Percentiles rank a stretch among this genome's conserved stretches.
These are phyloP conservation scores for Golovinomyces cichoracearum DNA, from an alignment of 2,329 filamentous ascomycete species.

Conservation along the genomic window DNA sequence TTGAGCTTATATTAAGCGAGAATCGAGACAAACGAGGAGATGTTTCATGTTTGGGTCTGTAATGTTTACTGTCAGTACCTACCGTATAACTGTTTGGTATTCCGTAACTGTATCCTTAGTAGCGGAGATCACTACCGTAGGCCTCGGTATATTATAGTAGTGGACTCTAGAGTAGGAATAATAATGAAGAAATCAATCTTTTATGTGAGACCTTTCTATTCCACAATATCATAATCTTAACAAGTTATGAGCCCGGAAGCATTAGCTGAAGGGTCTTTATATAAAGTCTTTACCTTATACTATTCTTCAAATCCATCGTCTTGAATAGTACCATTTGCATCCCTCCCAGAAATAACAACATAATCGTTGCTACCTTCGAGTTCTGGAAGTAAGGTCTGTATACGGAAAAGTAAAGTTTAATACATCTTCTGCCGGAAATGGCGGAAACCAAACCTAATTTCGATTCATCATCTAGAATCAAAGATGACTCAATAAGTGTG, in stretches of 20 bases:
- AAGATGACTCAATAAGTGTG: not conserved
- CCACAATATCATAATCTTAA: not conserved
- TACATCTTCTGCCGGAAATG: not conserved
- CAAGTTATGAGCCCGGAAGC: not conserved
- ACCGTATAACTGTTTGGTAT: too few species aligned
- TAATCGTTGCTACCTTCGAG: not conserved
- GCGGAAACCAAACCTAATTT: not conserved
- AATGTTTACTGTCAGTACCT: too few species aligned
- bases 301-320: not conserved
- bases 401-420: not conserved
- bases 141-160: too few species aligned
- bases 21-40: too few species aligned
- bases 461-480: not conserved
- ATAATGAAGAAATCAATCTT: too few species aligned
- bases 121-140: too few species aligned
- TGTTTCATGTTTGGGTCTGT: too few species aligned
- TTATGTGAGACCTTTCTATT: not conserved
- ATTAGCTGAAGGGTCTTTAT: not conserved
- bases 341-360: not conserved
- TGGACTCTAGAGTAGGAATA: too few species aligned
- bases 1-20: too few species aligned
- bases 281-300: not conserved
- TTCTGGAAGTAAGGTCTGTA: not conserved
- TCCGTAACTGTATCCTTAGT: too few species aligned
- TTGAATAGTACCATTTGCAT: too few species aligned